phyloP scores from a whole-genome alignment of 1,284 basidiomycete genomes.

The Exobasidium cylindrosporum region DNA sequence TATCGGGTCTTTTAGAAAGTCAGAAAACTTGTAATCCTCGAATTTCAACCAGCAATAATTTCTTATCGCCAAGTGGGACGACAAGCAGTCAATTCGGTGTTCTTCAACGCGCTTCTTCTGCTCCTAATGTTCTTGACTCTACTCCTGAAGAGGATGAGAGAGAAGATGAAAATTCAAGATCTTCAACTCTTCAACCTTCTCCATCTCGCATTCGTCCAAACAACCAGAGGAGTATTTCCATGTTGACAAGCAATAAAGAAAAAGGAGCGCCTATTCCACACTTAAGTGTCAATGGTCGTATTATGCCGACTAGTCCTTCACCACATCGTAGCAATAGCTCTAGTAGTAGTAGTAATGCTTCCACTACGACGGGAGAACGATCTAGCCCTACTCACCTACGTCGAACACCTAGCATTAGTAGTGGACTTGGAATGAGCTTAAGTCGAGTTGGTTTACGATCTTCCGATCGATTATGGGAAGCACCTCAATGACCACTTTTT shows the following conservation, averaged over 20 bases:
- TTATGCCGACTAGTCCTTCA: conserved; percentile 5
- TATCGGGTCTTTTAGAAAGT: conserved; percentile 27
- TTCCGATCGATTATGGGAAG: conserved; percentile 4
- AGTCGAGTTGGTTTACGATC: conserved; percentile 12
- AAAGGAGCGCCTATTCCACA: conserved; percentile 10
- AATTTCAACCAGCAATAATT: not conserved
- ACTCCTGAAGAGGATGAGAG: conserved; percentile 13
- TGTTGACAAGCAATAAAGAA: not conserved
- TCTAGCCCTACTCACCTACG: not conserved
- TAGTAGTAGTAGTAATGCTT: not conserved
- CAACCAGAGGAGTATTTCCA: conserved; percentile 1
- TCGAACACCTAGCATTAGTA: conserved; percentile 1
- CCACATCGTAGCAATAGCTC: not conserved
- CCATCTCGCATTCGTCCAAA: not conserved
- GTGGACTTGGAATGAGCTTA: conserved; percentile 14
- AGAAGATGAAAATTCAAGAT: not conserved
- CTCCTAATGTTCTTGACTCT: conserved; percentile 8
- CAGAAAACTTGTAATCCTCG: too few relatives aligned
- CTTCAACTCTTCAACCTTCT: not conserved
- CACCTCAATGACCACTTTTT: too few relatives aligned
- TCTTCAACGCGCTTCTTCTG: conserved; percentile 8
- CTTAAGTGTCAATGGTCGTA: conserved; percentile 12
- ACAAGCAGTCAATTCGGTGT: not conserved
- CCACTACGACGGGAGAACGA: not conserved
- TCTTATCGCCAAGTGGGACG: not conserved